Base-by-base conservation (phyloP, 345 rosid species). In the Durio zibethinus region DNA sequence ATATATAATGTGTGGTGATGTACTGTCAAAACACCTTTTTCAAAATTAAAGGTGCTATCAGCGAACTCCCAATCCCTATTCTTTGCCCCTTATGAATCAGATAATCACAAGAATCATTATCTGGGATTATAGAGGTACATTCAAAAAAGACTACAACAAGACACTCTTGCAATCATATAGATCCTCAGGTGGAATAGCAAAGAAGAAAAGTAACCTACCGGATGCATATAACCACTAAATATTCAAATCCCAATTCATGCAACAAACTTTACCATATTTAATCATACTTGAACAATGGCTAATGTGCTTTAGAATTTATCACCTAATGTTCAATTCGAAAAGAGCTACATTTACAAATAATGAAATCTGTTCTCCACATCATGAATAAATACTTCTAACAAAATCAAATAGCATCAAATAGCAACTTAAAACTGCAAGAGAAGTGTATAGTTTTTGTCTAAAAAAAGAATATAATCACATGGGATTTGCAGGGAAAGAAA, bases 71-170 rank as follows among this genome's bases (percentile, higher is more conserved):
- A 52, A 71, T 40, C 20, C 64, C 80, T 59, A 27, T 33, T 83
- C 75, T 73, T 53, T 75, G 78, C 84, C 71, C 81, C 83, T 75
- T 76, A 82, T 78, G 83, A 80, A 84, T 84, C 81, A 82, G 81
- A 80, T 76, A 78, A 84, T 70, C 81, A 82, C 71, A 69, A 62
- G 50, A 33, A 71, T 25, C n/a, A 82, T 80, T 70, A 81, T 72
- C 77, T 65, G 82, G 82, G 83, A 81, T 86, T 67, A 67, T 60
- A 73, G 73, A 76, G 67, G 77, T 59, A 62, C 40, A 2, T 45
- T 62, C n/a, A 29, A 43, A 48, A 29, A 31, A 45, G 5, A 7
- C 11, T 1, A 38, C 23, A 11, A 65, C 53, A 65, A 48, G 45
- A 76, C 27, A 2, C 72, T 40, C 52, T 18, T 15, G 76, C 48